Evolutionary conservation across 2,329 filamentous ascomycete species (phyloP), one percentile per base, ranked within the genome.

Genomic region (Penicillium sp.): DNA sequence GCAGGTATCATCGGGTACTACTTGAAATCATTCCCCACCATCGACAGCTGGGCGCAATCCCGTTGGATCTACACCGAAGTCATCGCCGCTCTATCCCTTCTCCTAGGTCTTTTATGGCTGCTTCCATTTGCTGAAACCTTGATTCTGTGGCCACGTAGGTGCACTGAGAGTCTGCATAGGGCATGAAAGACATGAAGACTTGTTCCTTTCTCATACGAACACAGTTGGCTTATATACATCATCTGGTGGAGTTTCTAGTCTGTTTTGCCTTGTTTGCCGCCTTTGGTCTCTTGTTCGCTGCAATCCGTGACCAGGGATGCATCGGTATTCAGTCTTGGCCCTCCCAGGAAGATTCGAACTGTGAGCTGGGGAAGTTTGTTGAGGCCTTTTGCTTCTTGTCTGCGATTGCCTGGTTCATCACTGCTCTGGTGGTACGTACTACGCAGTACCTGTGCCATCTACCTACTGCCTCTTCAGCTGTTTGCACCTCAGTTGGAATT

Each of bases 31-130:
- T 71, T 72, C 43, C 51, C 71, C 24, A 55, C 72, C 32, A 66
- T 73, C 33, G 73, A 75, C 45, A 67, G 73, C 50, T 83, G 79
- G 76, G 70, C 75, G 13, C 70, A 79, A 35, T 82, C 77, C 33
- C 82, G 86, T 48, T 83, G 84, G 72, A 88, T 90, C 69, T 90
- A 88, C 73, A 80, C 85, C 39, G 80, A 86, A 61, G 80, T 88
- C 13, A 76, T 90, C 35, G 83, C 87, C 3, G 83, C 76, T 18
- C 61, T 90, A 13, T 81, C 83, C 9, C 81, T 90, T 46, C 66
- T 90, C 36, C 72, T 88, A n/a, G 75, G 80, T 4, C 68, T 90
- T 26, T 65, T 90, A 53, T 88, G 85, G 80, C 74, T 90, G 27
- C 75, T 90, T 36, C 87, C 87, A 2, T 86, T 87, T 62, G 78